Conservation (phyloP, 108 stramenopile genomes). For the Schizochytrium sp. region DNA sequence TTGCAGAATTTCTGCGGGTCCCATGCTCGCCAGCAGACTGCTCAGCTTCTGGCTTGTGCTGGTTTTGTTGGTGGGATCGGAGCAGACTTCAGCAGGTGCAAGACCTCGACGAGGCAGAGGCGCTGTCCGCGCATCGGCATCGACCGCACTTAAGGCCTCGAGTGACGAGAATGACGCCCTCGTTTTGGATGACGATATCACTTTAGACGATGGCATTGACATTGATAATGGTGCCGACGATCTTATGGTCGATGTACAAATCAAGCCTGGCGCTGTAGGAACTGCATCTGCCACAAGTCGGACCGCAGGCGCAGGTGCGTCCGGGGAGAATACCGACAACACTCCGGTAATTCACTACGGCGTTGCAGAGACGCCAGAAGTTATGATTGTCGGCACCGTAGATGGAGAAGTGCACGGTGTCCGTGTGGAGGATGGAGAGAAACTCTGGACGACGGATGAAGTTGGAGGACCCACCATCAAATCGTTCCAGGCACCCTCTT, state of each 20-base stretch:
- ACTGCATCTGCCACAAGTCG: too few relatives aligned
- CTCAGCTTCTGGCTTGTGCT: background rate
- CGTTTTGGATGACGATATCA: background rate
- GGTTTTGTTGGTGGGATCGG: background rate
- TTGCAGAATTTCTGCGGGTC: too few relatives aligned
- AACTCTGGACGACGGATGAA: background rate
- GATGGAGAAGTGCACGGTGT: background rate
- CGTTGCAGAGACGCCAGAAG: background rate
- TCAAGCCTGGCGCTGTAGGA: too few relatives aligned
- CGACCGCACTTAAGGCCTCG: too few relatives aligned
- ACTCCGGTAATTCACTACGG: background rate
- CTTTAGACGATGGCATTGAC: background rate
- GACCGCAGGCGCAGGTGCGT: background rate
- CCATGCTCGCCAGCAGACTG: too few relatives aligned
- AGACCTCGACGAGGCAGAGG: background rate
- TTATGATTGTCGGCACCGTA: background rate
- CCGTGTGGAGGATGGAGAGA: background rate
- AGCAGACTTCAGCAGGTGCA: background rate
- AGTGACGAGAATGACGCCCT: too few relatives aligned
- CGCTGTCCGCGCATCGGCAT: background rate
- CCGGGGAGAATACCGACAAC: background rate
- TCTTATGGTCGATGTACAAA: too few relatives aligned
- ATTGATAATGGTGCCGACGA: background rate
- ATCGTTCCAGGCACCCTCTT: background rate
- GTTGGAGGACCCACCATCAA: conserved; percentile 10